Conservation (phyloP, 371 early-diverging fungal species). For the Mortierella sp. region DNA sequence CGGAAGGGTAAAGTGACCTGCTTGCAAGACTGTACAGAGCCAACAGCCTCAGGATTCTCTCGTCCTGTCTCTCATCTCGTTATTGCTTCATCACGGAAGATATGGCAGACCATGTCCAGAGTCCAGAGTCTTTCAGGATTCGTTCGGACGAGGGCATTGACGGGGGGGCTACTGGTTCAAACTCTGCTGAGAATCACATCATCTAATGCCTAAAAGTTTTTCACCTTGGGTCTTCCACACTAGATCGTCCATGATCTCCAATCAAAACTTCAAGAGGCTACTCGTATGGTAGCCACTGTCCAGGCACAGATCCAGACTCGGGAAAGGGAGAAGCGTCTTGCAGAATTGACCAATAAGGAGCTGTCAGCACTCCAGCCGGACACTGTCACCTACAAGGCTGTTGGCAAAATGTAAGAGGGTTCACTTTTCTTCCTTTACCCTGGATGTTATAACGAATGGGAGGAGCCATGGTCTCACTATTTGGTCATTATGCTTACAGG, state of each 20-base stretch:
- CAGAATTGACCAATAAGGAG: slow-evolving; percentile 78
- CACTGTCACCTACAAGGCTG: slow-evolving; percentile 75
- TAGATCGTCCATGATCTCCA: slow-evolving; percentile 75
- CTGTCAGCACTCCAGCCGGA: slow-evolving; percentile 66
- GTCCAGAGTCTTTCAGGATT: too few species aligned
- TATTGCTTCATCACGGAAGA: too few species aligned
- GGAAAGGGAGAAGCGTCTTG: slow-evolving; percentile 77
- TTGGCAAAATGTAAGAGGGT: slow-evolving; percentile 78
- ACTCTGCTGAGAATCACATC: background rate
- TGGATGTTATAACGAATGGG: background rate
- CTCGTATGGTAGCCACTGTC: slow-evolving; percentile 71
- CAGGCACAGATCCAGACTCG: slow-evolving; percentile 75
- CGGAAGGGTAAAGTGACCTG: slow-evolving; percentile 33
- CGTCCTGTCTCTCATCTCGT: background rate
- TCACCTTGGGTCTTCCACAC: background rate
- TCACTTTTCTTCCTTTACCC: background rate
- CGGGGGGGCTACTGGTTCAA: too few species aligned
- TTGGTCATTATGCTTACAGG: slow-evolving; percentile 46
- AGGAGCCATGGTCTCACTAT: background rate
- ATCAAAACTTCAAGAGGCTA: slow-evolving; percentile 67
- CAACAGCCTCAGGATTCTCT: background rate
- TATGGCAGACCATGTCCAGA: too few species aligned
- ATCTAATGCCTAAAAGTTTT: background rate
- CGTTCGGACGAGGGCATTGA: too few species aligned
- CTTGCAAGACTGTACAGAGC: background rate